Base-by-base conservation (phyloP, 768 basidiomycete species). In the Sarcodon aspratus region DNA sequence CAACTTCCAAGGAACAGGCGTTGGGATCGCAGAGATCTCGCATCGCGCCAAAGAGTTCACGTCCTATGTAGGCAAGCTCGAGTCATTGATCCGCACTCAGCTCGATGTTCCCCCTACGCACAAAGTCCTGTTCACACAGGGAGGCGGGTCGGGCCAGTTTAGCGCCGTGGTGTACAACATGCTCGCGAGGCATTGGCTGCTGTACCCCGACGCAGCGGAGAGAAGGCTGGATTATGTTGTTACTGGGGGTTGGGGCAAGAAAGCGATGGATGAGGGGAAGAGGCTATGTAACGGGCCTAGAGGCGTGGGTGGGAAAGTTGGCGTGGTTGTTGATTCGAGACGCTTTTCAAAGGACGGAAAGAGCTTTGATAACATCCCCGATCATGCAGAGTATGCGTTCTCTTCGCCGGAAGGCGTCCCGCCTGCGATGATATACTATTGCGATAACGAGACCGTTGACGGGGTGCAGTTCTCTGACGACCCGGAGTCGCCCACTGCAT, bases 361-460 rank as follows among this genome's bases (percentile, higher is more conserved):
- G 60, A 70, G 80, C 0, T 88, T 84, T 65, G 83, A 91, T 55
- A 79, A 76, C 53, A 79, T 98, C 61, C 93, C 96, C 8, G 68
- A 80, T 9, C 80, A 78, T 61, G 66, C 70, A 48, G 73, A 75
- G 47, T 98, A 85, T 75, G 61, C 66, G 9, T 91, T 97, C 69
- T 85, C 85, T 42, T 27, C 40, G 40, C 27, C 9, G 9, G 27
- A 8, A 27, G 40, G 17, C 40, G 9, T 27, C 40, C 40, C 40
- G 8, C 83, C 95, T 11, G 94, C 87, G 27, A 75, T 94, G 56
- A 82, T 97, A 51, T 98, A 95, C 69, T 98, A 96, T 69, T 99
- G 96, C 75, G 96, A 96, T 65, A 99, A 99, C 72, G 96, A 99
- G 71, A 99, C 96, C 11, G 86, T 98, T 50, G 85, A 95, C 56